phyloP scores from a whole-genome alignment of 768 basidiomycete species.

The Porpolomopsis calyptriformis region DNA sequence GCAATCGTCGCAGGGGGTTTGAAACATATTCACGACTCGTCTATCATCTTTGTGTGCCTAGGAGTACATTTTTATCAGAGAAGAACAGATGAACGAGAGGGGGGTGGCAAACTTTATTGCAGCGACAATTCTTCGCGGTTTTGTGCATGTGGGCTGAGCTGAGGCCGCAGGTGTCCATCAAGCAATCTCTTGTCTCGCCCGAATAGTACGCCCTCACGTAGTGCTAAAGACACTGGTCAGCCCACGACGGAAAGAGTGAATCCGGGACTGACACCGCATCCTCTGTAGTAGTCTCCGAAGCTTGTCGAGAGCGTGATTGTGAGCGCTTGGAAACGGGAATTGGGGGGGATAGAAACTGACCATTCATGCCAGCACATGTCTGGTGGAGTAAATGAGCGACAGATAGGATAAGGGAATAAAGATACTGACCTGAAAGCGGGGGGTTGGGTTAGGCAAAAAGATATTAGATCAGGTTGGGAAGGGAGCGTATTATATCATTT shows the following conservation, averaged over 20 bases:
- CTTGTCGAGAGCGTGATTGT: conserved; percentile 13
- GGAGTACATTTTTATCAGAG: background rate
- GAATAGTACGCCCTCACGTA: conserved; percentile 55
- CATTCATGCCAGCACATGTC: conserved; percentile 52
- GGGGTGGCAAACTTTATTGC: conserved; percentile 30
- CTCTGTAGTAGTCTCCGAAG: conserved; percentile 33
- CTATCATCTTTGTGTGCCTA: conserved; percentile 38
- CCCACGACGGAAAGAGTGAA: conserved; percentile 5
- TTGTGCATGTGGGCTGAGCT: conserved; percentile 52
- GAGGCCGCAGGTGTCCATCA: conserved; percentile 35
- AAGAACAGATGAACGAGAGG: background rate
- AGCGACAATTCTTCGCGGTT: conserved; percentile 46
- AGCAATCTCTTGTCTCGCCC: conserved; percentile 49
- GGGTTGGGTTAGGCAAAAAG: background rate
- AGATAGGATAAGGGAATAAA: background rate
- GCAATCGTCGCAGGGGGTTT: conserved; percentile 52
- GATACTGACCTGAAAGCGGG: background rate
- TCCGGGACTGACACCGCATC: conserved; percentile 26
- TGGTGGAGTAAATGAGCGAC: background rate
- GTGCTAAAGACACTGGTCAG: conserved; percentile 32
- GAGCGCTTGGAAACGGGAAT: background rate
- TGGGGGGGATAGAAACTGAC: conserved; percentile 21
- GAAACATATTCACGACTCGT: conserved; percentile 55
- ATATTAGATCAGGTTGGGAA: background rate
- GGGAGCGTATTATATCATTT: background rate